phyloP scores from a whole-genome alignment of 768 basidiomycete genomes.

The Auricularia sp. region DNA sequence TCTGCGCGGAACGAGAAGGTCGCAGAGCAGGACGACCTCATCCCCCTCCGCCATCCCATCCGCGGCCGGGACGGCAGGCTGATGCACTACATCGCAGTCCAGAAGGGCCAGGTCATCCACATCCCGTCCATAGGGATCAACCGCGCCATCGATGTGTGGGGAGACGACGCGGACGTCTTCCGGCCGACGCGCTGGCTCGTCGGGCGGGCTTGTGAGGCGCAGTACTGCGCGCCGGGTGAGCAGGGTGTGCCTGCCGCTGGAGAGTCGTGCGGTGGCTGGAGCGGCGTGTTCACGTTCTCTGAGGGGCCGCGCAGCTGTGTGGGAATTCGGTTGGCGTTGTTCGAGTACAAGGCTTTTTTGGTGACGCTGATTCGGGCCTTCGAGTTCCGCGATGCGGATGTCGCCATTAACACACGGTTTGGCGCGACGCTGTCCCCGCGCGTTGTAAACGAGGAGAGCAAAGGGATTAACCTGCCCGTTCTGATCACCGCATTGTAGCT shows the following conservation, averaged over 20 bases:
- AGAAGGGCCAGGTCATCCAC: conserved; percentile 26
- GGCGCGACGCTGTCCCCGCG: conserved; percentile 7
- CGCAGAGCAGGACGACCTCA: conserved; percentile 29
- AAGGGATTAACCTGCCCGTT: conserved; percentile 8
- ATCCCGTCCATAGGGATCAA: conserved; percentile 27
- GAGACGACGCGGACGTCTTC: conserved; percentile 25
- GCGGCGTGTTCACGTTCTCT: conserved; percentile 28
- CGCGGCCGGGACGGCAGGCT: conserved; percentile 18
- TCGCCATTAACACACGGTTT: conserved; percentile 3
- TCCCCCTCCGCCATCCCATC: conserved; percentile 30
- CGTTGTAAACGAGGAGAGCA: conserved; percentile 5
- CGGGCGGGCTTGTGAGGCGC: neutral
- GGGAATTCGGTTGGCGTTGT: conserved; percentile 30
- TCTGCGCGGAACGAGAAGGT: conserved; percentile 31
- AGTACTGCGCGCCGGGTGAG: conserved; percentile 12
- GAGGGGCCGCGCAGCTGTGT: conserved; percentile 35
- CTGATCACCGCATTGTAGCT: neutral
- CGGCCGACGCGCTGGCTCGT: conserved; percentile 31
- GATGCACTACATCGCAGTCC: conserved; percentile 20
- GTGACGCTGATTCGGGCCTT: conserved; percentile 26
- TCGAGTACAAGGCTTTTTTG: conserved; percentile 32
- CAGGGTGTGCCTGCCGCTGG: conserved; percentile 18
- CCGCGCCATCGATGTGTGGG: conserved; percentile 26
- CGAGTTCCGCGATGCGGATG: conserved; percentile 27
- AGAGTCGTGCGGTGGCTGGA: conserved; percentile 24